phyloP scores from a whole-genome alignment of 257 asterid genomes.

The Solanum okadae region DNA sequence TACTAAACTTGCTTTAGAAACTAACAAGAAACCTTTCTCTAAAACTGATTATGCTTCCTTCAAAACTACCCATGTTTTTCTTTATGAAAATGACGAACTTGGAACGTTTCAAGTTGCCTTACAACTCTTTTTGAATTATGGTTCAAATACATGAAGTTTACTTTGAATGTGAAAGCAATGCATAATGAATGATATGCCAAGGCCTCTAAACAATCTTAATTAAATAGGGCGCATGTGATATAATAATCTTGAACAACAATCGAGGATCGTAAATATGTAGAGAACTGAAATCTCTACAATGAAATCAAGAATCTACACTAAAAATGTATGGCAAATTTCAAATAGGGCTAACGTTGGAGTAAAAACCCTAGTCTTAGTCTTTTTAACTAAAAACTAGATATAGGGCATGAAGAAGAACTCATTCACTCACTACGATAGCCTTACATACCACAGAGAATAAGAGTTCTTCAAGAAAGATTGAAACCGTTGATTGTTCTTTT shows the following conservation, averaged over 20 bases:
- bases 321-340: neutral
- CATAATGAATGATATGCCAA: neutral
- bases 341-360: neutral
- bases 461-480: neutral
- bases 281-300: neutral
- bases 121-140: neutral
- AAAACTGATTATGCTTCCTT: neutral
- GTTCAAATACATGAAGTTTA: neutral
- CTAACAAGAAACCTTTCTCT: neutral
- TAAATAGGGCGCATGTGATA: neutral
- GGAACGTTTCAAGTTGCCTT: neutral
- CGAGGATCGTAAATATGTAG: neutral
- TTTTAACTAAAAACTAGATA: too few relatives aligned
- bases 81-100: too few relatives aligned
- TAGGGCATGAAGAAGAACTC: too few relatives aligned
- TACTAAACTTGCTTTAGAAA: neutral
- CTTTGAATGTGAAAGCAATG: neutral
- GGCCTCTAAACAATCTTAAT: neutral
- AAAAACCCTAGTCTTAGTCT: neutral
- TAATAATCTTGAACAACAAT: neutral
- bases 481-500: too few relatives aligned
- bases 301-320: neutral
- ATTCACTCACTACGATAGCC: neutral
- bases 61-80: neutral
- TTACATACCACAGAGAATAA: neutral